Base-by-base conservation (phyloP, 495 filamentous ascomycete genomes). In the Podospora tetraspora region DNA sequence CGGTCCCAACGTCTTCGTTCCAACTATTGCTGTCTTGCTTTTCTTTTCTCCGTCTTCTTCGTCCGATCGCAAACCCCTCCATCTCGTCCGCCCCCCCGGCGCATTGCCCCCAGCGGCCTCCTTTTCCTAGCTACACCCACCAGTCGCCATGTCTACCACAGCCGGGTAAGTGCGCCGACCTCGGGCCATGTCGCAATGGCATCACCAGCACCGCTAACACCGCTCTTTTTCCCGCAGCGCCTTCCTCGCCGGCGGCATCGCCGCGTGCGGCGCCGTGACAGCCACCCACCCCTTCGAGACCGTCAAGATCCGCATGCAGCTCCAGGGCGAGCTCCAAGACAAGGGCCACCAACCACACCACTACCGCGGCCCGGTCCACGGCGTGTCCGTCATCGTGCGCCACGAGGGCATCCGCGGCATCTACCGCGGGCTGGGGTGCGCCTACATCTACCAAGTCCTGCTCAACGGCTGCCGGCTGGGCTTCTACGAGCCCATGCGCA, bases 231-330 rank as follows among this genome's bases (percentile, higher is more conserved):
- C 62, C n/a, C 58, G 43, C 66, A 86, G 87, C 66, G 84, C 86
- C 59, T 99, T 99, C 84, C 85, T 98, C 71, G 93, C 95, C 27
- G 95, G 95, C 77, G 95, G 95, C 69, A 91, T 98, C 76, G 95
- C 95, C 71, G 95, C 96, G 64, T 97, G 93, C 80, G 95, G 95
- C 71, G 95, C 95, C 64, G 96, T 99, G 63, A 98, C 95, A 4
- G 94, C 96, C 60, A 99, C 95, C 56, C 95, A 99, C 79, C 92
- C 93, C 68, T 97, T 98, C 82, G 95, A 99, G 81, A 98, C 95
- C 8, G 93, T 98, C 67, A 99, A 99, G 87, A 99, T 98, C 77
- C 92, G 94, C 71, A 86, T 99, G 83, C 95, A 99, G 85, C 82
- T 99, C 62, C 95, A 99, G 77, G 95, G 95, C 77, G 95, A 99